Percentiles rank a stretch among this genome's conserved stretches.
These are phyloP conservation scores for Verruconis gallopava DNA, from an alignment of 2,329 filamentous ascomycete genomes.

Conservation along the genomic window DNA sequence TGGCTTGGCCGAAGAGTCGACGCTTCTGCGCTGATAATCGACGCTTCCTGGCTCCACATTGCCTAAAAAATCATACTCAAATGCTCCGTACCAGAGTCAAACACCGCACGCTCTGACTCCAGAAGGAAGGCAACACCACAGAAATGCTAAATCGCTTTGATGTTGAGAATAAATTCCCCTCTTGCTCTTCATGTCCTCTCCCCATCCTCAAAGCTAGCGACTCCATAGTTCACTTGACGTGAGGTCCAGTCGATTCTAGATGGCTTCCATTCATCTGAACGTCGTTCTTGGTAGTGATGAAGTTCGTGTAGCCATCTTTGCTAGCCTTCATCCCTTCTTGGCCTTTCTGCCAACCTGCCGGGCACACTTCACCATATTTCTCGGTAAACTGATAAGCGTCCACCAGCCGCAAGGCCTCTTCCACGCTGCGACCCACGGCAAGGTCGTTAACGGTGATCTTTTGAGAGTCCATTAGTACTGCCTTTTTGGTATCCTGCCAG, in stretches of 20 bases:
- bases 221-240: constrained; percentile 6
- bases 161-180: too few relatives aligned
- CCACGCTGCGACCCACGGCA: constrained; percentile 46
- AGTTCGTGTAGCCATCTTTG: constrained; percentile 1
- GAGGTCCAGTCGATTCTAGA: background rate
- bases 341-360: constrained; percentile 30
- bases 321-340: constrained; percentile 20
- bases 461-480: background rate
- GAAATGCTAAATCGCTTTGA: too few relatives aligned
- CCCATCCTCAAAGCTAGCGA: too few relatives aligned
- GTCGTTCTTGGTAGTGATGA: background rate
- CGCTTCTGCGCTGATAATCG: too few relatives aligned
- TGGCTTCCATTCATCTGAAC: background rate
- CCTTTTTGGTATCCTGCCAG: constrained; percentile 29
- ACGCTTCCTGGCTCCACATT: too few relatives aligned
- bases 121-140: too few relatives aligned
- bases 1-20: too few relatives aligned
- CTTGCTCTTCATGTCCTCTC: too few relatives aligned
- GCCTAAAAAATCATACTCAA: too few relatives aligned
- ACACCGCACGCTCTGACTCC: too few relatives aligned
- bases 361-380: constrained; percentile 31
- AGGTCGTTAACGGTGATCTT: constrained; percentile 10
- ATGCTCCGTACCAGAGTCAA: too few relatives aligned
- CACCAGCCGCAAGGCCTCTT: constrained; percentile 47
- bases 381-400: constrained; percentile 34